These are phyloP conservation scores for Suhomyces choctaworum DNA, from an alignment of 1,139 yeast genomes.

Conservation along the genomic window DNA sequence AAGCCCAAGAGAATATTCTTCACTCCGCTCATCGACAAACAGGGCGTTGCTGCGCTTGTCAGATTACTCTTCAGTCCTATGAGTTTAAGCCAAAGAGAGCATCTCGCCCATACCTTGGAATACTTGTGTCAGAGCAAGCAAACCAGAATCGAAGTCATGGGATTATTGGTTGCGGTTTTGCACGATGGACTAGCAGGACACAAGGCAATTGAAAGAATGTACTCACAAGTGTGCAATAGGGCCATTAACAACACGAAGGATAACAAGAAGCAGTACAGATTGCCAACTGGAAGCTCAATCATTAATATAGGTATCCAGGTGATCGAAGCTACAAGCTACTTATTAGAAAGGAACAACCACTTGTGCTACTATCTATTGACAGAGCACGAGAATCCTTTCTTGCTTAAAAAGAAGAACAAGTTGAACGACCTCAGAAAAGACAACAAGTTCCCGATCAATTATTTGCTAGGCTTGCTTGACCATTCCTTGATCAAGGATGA, in stretches of 20 bases:
- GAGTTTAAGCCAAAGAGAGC: constrained; percentile 62
- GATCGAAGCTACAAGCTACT: constrained; percentile 70
- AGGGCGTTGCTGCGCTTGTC: constrained; percentile 73
- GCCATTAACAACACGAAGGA: constrained; percentile 16
- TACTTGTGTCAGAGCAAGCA: constrained; percentile 76
- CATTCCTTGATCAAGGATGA: constrained; percentile 67
- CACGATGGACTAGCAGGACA: constrained; percentile 73
- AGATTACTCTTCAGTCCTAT: constrained; percentile 76
- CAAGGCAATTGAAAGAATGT: constrained; percentile 64
- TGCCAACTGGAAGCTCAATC: constrained; percentile 69
- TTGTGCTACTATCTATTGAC: constrained; percentile 75
- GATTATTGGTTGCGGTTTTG: constrained; percentile 64
- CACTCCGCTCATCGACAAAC: constrained; percentile 70
- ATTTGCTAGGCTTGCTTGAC: constrained; percentile 62
- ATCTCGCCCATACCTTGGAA: constrained; percentile 64
- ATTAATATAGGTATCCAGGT: constrained; percentile 73
- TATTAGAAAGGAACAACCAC: constrained; percentile 69
- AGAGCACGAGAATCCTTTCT: constrained; percentile 70
- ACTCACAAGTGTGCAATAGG: constrained; percentile 50
- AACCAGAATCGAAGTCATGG: constrained; percentile 75
- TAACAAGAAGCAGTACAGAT: constrained; percentile 25
- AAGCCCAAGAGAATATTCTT: constrained; percentile 43
- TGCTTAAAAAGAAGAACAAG: constrained; percentile 47
- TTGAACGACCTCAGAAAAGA: constrained; percentile 43
- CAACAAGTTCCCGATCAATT: constrained; percentile 70